Percentiles rank a stretch among this genome's conserved stretches.
These are phyloP conservation scores for Ceratobasidium sp. DNA, from an alignment of 1,284 basidiomycete species.

Conservation along the genomic window DNA sequence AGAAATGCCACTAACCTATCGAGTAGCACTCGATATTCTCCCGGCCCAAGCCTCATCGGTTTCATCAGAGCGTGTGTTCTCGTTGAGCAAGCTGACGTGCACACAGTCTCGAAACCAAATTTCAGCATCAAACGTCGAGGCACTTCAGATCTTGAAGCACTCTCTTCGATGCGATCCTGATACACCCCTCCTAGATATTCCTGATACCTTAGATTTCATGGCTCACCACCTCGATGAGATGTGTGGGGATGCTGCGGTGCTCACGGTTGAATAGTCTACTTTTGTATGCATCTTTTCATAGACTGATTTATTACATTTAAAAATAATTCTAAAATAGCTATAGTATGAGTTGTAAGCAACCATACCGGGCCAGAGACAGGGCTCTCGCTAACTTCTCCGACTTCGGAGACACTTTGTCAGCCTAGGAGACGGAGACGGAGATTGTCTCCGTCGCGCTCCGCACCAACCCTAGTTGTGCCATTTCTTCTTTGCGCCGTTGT, in stretches of 20 bases:
- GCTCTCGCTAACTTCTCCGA: background rate
- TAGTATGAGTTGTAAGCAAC: background rate
- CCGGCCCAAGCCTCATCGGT: slow-evolving; percentile 36
- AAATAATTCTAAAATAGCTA: background rate
- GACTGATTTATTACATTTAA: background rate
- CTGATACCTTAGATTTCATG: background rate
- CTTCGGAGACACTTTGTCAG: background rate
- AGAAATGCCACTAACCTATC: slow-evolving; percentile 9
- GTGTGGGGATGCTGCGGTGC: background rate
- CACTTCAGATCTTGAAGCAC: slow-evolving; percentile 5
- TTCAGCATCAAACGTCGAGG: background rate
- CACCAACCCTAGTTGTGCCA: background rate
- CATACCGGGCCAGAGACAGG: background rate
- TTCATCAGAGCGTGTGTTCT: slow-evolving; percentile 36
- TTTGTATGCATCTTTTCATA: background rate
- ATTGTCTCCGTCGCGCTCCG: background rate
- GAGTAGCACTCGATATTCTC: slow-evolving; percentile 24
- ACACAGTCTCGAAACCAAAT: background rate
- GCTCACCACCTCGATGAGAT: background rate
- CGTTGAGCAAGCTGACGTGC: slow-evolving; percentile 19
- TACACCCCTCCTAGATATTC: background rate
- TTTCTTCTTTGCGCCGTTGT: too few species aligned
- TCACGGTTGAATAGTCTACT: background rate
- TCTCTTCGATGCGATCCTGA: background rate
- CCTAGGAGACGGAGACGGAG: background rate